These are phyloP conservation scores for Pleurostoma richardsiae DNA, from an alignment of 2,329 filamentous ascomycete genomes.

Conservation along the genomic window DNA sequence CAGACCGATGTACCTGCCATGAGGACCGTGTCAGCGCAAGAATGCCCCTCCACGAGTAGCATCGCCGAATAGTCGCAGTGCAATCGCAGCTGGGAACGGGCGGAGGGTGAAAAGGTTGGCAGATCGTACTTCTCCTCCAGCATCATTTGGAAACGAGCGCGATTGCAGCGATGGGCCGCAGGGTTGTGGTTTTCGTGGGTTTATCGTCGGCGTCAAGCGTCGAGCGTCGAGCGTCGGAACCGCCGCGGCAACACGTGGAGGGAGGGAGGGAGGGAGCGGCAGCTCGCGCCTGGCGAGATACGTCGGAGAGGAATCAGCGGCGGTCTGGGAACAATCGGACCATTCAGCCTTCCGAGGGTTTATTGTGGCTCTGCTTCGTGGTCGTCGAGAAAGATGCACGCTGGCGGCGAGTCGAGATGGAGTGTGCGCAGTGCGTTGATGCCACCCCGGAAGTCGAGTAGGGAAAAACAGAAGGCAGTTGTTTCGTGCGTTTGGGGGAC, in stretches of 20 bases:
- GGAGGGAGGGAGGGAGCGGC: not conserved
- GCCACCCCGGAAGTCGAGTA: too few species aligned
- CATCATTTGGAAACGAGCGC: conserved; percentile 27
- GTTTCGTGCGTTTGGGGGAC: too few species aligned
- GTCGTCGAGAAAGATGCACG: too few species aligned
- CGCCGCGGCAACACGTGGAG: not conserved
- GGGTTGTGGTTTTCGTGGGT: not conserved
- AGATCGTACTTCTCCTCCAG: conserved; percentile 39
- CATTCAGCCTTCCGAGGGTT: too few species aligned
- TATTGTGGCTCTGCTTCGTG: too few species aligned
- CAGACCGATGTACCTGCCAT: conserved; percentile 67
- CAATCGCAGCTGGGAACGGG: not conserved
- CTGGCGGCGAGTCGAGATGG: too few species aligned
- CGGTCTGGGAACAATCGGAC: too few species aligned
- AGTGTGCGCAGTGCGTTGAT: too few species aligned
- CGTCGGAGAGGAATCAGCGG: too few species aligned
- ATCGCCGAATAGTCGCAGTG: not conserved
- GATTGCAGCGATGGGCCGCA: conserved; percentile 10
- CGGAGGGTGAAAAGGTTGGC: conserved; percentile 5
- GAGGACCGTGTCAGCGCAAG: conserved; percentile 20
- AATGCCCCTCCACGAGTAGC: conserved; percentile 6
- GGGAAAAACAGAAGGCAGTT: too few species aligned
- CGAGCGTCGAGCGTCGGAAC: not conserved
- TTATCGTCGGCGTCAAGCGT: not conserved
- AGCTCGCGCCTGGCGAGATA: not conserved